phyloP scores from a whole-genome alignment of 148 eudicot species.

The Dianthus caryophyllus region DNA sequence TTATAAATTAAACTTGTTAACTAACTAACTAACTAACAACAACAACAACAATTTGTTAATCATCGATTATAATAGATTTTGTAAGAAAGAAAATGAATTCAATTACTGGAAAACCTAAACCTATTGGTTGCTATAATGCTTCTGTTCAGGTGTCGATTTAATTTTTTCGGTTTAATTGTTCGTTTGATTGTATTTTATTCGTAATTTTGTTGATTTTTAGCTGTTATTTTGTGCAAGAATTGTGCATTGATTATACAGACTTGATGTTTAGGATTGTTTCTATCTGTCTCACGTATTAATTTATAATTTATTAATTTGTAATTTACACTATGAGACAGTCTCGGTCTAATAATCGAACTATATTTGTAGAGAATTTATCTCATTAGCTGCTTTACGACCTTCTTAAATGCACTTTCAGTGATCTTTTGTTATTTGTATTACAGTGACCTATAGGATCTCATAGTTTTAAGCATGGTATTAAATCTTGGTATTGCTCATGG shows the following conservation, averaged over 20 bases:
- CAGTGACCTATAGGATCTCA: not conserved
- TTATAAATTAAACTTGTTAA: too few species aligned
- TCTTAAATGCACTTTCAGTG: not conserved
- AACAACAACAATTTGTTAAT: not conserved
- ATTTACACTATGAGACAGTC: not conserved
- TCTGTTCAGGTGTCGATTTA: conserved; percentile 64
- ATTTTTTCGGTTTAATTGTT: not conserved
- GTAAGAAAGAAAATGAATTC: not conserved
- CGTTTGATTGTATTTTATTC: not conserved
- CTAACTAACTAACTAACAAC: too few species aligned
- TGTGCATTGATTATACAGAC: not conserved
- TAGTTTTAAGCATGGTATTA: too few species aligned
- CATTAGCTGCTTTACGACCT: not conserved
- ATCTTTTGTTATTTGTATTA: not conserved
- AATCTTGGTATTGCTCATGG: too few species aligned
- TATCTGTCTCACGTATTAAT: too few species aligned
- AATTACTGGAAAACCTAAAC: conserved; percentile 35
- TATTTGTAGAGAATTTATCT: not conserved
- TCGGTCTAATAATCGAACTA: not conserved
- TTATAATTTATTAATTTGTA: too few species aligned
- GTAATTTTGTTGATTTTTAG: not conserved
- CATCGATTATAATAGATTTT: not conserved
- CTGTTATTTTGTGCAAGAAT: too few species aligned
- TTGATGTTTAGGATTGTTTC: not conserved
- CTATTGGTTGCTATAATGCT: conserved; percentile 76